A percentile compares a stretch with the other conserved stretches of the same genome.
phyloP scores from a whole-genome alignment of 345 rosid genomes.

The Lepidium aucheri region DNA sequence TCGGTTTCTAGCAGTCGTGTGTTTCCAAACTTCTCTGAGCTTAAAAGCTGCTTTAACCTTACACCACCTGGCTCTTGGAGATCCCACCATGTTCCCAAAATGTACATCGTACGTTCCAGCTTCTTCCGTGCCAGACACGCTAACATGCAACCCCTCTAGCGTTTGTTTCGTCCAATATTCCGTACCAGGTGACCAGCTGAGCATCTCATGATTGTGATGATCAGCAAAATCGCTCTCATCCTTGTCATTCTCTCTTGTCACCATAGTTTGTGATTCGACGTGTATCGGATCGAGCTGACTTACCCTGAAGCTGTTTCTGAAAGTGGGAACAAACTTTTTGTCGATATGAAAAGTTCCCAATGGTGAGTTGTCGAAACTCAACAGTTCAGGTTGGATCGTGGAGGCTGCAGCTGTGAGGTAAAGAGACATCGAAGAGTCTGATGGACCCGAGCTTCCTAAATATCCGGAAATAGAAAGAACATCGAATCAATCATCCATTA shows the following conservation, averaged over 20 bases:
- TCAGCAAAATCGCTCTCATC: constrained; percentile 6
- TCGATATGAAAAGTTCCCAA: constrained; percentile 13
- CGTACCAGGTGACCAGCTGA: constrained; percentile 30
- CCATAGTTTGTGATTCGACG: not conserved
- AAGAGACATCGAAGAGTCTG: not conserved
- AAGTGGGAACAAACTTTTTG: not conserved
- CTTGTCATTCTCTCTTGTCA: constrained; percentile 7
- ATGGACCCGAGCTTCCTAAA: not conserved
- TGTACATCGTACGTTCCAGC: constrained; percentile 18
- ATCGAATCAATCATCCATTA: not conserved
- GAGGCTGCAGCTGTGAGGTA: not conserved
- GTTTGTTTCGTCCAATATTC: constrained; percentile 27
- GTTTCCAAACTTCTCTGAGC: constrained; percentile 25
- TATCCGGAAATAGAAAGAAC: not conserved
- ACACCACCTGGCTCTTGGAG: constrained; percentile 56
- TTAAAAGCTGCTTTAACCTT: constrained; percentile 59
- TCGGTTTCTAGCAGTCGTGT: constrained; percentile 11
- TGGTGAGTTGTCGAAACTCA: constrained; percentile 18
- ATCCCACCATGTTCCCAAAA: constrained; percentile 15
- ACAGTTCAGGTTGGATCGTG: constrained; percentile 25
- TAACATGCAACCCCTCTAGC: constrained; percentile 7
- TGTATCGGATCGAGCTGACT: not conserved
- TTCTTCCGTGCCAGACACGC: constrained; percentile 25
- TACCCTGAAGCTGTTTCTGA: constrained; percentile 12
- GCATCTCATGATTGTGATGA: constrained; percentile 10